A percentile compares a stretch with the other conserved stretches of the same genome.
phyloP scores from a whole-genome alignment of 2,329 filamentous ascomycete species.

The Phoma herbarum region DNA sequence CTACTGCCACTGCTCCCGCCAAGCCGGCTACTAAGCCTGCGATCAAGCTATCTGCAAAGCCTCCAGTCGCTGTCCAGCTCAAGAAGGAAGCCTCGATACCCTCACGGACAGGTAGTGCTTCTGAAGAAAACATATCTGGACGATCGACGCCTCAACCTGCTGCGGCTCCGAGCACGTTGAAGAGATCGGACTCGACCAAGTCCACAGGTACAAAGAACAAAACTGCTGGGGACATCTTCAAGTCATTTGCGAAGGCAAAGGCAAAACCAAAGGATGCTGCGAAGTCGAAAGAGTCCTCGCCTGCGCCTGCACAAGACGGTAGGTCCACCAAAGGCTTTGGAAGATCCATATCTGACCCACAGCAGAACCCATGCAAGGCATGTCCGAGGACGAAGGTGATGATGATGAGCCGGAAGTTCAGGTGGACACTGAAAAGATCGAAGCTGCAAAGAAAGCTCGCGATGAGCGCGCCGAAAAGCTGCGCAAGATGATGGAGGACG shows the following conservation, averaged over 20 bases:
- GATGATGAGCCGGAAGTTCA: constrained; percentile 43
- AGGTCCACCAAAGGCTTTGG: constrained; percentile 16
- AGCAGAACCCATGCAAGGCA: constrained; percentile 61
- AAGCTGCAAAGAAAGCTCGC: constrained; percentile 55
- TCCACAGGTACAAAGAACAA: constrained; percentile 65
- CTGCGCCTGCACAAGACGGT: constrained; percentile 61
- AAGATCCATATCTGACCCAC: constrained; percentile 34
- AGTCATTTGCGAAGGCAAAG: constrained; percentile 77
- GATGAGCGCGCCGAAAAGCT: constrained; percentile 73
- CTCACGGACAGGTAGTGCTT: constrained; percentile 33
- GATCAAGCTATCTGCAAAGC: constrained; percentile 33
- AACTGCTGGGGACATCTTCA: constrained; percentile 71
- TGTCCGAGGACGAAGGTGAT: constrained; percentile 57
- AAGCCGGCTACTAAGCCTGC: constrained; percentile 25
- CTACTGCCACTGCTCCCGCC: constrained; percentile 34
- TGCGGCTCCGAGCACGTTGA: constrained; percentile 31
- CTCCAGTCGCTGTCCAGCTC: constrained; percentile 24
- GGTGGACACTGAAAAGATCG: constrained; percentile 44
- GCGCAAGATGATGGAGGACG: constrained; percentile 78
- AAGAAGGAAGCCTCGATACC: constrained; percentile 35
- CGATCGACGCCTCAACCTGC: constrained; percentile 46
- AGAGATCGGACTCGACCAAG: constrained; percentile 50
- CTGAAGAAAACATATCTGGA: constrained; percentile 48
- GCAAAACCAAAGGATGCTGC: constrained; percentile 60
- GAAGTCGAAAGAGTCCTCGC: constrained; percentile 54